Evolutionary conservation across 2,329 filamentous ascomycete genomes (phyloP), one percentile per base, ranked within the genome.

Genomic region (Stagonosporopsis cucurbitacearum): DNA sequence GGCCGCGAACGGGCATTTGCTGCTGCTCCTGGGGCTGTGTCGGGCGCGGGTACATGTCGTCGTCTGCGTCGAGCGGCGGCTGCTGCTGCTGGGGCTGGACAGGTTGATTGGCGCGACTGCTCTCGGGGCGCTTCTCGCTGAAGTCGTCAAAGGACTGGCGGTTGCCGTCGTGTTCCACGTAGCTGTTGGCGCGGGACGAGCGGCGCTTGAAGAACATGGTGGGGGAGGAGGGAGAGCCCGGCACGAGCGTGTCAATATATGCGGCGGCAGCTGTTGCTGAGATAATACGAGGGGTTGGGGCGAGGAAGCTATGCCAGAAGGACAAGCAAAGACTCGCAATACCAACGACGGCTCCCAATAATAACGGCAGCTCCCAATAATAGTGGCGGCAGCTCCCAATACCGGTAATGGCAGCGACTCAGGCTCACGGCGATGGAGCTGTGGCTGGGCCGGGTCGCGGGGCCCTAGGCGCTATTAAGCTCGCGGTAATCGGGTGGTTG

Each of bases 121-220:
- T 76, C 41, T 75, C 72, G n/a, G 72, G 75, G 51, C 73, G 71
- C 57, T 75, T 71, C 47, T 77, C 71, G 54, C 74, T 68, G 63
- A 75, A 74, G 54, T 78, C 74, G 69, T 76, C 72, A 62, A 75
- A 73, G 50, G 70, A 74, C 50, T 73, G 68, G 20, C 73, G 74
- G 41, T 74, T 72, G 50, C 74, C 67, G 71, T 78, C 75, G 70
- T 75, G 71, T 63, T 82, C 80, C 61, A 82, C 75, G 77, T 82
- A 82, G 65, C 73, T 77, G 65, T 80, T 79, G 53, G 73, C 73
- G 39, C 76, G 71, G 49, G 77, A 79, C 41, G 77, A 79, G 58
- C 79, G 75, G 61, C 79, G 79, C 69, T 80, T 81, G 78, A 81
- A 80, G 76, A 81, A 77, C 69, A 80, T 79, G 71, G 76, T 71